These are phyloP conservation scores for Buddleja alternifolia DNA, from an alignment of 257 asterid genomes.

Conservation along the genomic window DNA sequence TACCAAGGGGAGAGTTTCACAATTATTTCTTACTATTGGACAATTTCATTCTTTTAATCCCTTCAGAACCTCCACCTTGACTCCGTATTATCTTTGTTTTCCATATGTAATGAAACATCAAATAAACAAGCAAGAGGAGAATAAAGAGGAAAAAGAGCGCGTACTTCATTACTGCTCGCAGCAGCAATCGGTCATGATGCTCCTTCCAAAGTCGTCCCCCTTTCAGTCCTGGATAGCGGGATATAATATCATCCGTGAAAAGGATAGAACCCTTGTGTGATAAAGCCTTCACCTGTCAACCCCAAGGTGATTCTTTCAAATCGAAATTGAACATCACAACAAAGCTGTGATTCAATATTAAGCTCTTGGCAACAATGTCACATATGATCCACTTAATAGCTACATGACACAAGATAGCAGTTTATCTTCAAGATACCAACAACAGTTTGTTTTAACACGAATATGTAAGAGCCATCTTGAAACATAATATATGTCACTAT, in stretches of 20 bases:
- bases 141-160: slow-evolving; percentile 21
- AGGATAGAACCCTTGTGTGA: slow-evolving; percentile 53
- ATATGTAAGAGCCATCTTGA: slow-evolving; percentile 8
- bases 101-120: slow-evolving; percentile 20
- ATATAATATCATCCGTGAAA: slow-evolving; percentile 67
- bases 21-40: neutral
- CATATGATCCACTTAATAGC: neutral
- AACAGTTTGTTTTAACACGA: slow-evolving; percentile 21
- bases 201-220: slow-evolving; percentile 92
- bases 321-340: slow-evolving; percentile 25
- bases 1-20: slow-evolving; percentile 7
- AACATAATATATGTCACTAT: neutral
- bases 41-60: slow-evolving; percentile 8
- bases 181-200: slow-evolving; percentile 73
- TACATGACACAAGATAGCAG: slow-evolving; percentile 5
- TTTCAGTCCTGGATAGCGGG: slow-evolving; percentile 77
- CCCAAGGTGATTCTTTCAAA: slow-evolving; percentile 31
- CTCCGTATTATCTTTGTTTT: slow-evolving; percentile 19
- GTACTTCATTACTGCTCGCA: slow-evolving; percentile 87
- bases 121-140: slow-evolving; percentile 13
- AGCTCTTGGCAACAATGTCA: slow-evolving; percentile 14
- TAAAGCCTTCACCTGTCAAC: slow-evolving; percentile 64
- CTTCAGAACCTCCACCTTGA: slow-evolving; percentile 4
- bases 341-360: slow-evolving; percentile 6
- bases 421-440: slow-evolving; percentile 9